phyloP scores from a whole-genome alignment of 2,329 filamentous ascomycete species.

The Pseudopithomyces chartarum region DNA sequence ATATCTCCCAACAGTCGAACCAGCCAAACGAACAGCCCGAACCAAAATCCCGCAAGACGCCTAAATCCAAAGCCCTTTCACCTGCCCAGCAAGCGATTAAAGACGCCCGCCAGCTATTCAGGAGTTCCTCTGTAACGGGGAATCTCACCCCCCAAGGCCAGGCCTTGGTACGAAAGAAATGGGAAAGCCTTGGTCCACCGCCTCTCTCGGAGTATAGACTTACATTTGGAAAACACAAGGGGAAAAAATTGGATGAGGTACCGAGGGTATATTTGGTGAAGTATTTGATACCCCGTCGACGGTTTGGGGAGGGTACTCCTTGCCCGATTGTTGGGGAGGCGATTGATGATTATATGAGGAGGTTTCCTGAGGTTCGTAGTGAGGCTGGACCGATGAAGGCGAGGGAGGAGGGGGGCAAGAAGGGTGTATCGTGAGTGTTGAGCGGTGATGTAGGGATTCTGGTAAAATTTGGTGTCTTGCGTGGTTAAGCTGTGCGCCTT shows the following conservation, averaged over 20 bases:
- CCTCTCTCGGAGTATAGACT: conserved; percentile 3
- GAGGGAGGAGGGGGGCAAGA: background rate
- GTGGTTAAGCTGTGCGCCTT: too few relatives aligned
- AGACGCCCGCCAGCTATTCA: background rate
- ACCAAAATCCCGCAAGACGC: background rate
- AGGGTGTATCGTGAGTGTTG: too few relatives aligned
- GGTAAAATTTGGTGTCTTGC: too few relatives aligned
- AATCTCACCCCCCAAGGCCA: background rate
- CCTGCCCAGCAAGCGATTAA: background rate
- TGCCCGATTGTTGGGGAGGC: background rate
- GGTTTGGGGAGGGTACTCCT: background rate
- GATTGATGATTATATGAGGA: background rate
- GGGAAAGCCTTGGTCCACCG: background rate
- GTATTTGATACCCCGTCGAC: background rate
- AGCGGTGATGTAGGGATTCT: too few relatives aligned
- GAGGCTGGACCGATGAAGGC: background rate
- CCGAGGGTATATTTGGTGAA: conserved; percentile 1
- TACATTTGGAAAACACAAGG: conserved; percentile 4
- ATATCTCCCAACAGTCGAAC: background rate
- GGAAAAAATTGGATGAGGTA: conserved; percentile 2
- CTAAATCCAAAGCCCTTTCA: background rate
- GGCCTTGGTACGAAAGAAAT: background rate
- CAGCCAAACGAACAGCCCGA: background rate
- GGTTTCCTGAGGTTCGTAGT: background rate
- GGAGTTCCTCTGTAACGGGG: too few relatives aligned